Percentiles rank a stretch among this genome's conserved stretches.
These are phyloP conservation scores for Melampsora medusae DNA, from an alignment of 1,284 basidiomycete species.

Conservation along the genomic window DNA sequence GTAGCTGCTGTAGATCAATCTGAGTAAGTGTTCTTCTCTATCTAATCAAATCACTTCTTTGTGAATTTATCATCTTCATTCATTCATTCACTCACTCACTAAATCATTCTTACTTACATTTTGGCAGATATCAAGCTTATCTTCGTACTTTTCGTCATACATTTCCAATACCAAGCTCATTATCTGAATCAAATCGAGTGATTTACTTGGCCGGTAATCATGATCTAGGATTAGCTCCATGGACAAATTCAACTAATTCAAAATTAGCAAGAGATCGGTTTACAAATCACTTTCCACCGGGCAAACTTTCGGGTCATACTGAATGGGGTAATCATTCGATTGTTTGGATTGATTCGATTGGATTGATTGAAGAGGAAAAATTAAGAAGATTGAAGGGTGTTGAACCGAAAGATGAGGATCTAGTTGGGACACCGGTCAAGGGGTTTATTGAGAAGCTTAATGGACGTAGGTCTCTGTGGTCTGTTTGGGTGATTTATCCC, in stretches of 20 bases:
- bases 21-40: constrained; percentile 72
- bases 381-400: constrained; percentile 63
- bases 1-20: constrained; percentile 62
- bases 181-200: constrained; percentile 59
- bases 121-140: constrained; percentile 69
- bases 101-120: no score
- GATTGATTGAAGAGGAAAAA: constrained; percentile 73
- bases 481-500: no score
- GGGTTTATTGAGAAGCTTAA: constrained; percentile 47
- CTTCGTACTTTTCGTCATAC: constrained; percentile 60
- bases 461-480: constrained; percentile 42
- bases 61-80: no score
- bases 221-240: constrained; percentile 67
- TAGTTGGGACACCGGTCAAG: constrained; percentile 54
- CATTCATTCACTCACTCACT: no score
- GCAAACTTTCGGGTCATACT: constrained; percentile 66
- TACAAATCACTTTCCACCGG: constrained; percentile 49
- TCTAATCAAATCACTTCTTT: no score
- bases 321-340: constrained; percentile 74
- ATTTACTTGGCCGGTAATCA: constrained; percentile 77
- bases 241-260: constrained; percentile 18
- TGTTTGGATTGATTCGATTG: constrained; percentile 71
- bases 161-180: constrained; percentile 62
- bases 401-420: constrained; percentile 63
- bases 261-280: constrained; percentile 40